Evolutionary conservation across 495 filamentous ascomycete species (phyloP).

Genomic region (Hypoxylon perforatum): DNA sequence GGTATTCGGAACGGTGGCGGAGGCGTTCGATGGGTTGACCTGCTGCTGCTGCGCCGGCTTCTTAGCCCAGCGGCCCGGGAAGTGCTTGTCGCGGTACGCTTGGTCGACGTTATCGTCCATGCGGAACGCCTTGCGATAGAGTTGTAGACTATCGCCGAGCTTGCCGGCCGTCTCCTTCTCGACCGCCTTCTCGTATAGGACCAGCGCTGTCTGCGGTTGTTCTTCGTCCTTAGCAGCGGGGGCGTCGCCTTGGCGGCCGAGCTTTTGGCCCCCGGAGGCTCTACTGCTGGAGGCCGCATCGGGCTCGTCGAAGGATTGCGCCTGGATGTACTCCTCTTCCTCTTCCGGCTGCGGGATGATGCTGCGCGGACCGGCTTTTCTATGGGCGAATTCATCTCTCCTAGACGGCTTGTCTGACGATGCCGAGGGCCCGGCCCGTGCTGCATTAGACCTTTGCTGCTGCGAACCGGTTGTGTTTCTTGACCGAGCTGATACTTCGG

Average conservation of each 20-base stretch:
- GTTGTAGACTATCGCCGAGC: constrained; percentile 86
- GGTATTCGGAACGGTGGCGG: constrained; percentile 64
- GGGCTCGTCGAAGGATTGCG: constrained; percentile 52
- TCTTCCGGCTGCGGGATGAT: constrained; percentile 40
- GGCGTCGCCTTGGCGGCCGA: constrained; percentile 22
- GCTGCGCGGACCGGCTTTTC: constrained; percentile 23
- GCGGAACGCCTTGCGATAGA: constrained; percentile 92
- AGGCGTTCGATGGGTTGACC: constrained; percentile 63
- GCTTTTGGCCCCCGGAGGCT: constrained; percentile 25
- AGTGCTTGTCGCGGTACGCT: constrained; percentile 90
- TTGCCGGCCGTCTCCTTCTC: constrained; percentile 86
- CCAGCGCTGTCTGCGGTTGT: constrained; percentile 82
- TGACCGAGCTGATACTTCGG: constrained; percentile 72
- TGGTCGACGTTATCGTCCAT: constrained; percentile 87
- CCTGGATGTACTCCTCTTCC: constrained; percentile 55
- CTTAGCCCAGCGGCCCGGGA: constrained; percentile 65
- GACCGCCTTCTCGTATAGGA: constrained; percentile 92
- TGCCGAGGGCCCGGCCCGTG: constrained; percentile 26
- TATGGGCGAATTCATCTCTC: constrained; percentile 39
- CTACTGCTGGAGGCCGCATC: constrained; percentile 19
- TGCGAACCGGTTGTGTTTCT: constrained; percentile 43
- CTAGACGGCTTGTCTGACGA: constrained; percentile 42
- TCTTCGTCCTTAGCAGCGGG: constrained; percentile 25
- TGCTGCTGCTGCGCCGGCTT: constrained; percentile 45
- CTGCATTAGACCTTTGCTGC: constrained; percentile 14